Percentiles rank a stretch among this genome's conserved stretches.
phyloP scores from a whole-genome alignment of 257 asterid genomes.

The Asclepias syriaca region DNA sequence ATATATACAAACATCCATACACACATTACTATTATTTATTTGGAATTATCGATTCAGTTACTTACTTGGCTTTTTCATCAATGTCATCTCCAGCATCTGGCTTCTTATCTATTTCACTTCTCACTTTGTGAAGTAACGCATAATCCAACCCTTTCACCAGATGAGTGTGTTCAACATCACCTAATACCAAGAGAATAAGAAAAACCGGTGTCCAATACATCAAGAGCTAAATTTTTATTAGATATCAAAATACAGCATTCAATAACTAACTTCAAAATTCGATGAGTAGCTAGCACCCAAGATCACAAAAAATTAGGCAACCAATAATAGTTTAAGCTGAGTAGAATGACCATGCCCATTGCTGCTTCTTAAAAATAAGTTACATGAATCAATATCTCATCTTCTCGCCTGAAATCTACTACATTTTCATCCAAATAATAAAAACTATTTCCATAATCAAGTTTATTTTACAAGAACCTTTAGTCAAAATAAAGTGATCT shows the following conservation, averaged over 20 bases:
- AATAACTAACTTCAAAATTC: neutral
- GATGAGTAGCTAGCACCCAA: neutral
- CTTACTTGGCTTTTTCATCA: constrained; percentile 61
- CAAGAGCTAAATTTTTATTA: neutral
- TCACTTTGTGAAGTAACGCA: constrained; percentile 89
- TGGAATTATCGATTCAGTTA: constrained; percentile 6
- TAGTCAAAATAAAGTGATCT: neutral
- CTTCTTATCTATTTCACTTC: constrained; percentile 92
- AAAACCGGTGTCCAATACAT: constrained; percentile 5
- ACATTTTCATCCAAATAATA: neutral
- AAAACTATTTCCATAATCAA: neutral
- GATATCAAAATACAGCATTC: neutral
- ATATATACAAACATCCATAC: neutral
- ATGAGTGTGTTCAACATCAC: constrained; percentile 99
- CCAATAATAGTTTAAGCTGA: neutral
- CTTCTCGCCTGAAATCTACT: neutral
- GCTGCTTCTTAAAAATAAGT: neutral
- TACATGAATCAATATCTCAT: neutral
- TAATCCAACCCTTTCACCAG: constrained; percentile 96
- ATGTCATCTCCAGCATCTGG: constrained; percentile 78
- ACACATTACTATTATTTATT: neutral
- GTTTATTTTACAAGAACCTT: neutral
- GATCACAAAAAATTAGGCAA: neutral
- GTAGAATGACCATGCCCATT: neutral
- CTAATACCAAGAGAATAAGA: constrained; percentile 33